Evolutionary conservation across 2,329 filamentous ascomycete species (phyloP).

Genomic region (Tolypocladium capitatum): DNA sequence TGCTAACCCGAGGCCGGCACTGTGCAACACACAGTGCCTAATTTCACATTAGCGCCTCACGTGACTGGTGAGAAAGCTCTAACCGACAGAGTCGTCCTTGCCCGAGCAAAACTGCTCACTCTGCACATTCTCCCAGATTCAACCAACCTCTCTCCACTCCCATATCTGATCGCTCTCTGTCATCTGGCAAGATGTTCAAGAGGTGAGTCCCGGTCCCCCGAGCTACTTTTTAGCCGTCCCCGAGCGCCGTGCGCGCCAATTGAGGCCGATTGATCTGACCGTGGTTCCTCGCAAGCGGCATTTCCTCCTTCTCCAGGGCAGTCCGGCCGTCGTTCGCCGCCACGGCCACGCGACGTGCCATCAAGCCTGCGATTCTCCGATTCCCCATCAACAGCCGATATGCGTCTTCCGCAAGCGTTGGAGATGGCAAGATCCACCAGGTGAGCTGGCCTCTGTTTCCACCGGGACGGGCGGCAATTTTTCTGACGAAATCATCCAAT

Average conservation of each 20-base stretch:
- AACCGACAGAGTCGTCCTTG: conserved; percentile 27
- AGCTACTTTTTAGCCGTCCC: conserved; percentile 15
- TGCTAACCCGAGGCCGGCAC: neutral
- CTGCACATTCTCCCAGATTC: conserved; percentile 35
- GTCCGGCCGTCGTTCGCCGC: conserved; percentile 48
- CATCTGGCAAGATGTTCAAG: conserved; percentile 72
- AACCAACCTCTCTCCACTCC: conserved; percentile 43
- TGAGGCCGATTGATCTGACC: conserved; percentile 35
- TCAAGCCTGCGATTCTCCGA: conserved; percentile 43
- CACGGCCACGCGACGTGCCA: conserved; percentile 41
- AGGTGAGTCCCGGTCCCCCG: conserved; percentile 43
- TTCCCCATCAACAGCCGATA: conserved; percentile 42
- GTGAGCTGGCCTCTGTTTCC: conserved; percentile 24
- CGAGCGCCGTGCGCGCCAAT: conserved; percentile 22
- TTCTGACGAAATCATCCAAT: conserved; percentile 37
- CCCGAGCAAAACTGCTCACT: conserved; percentile 35
- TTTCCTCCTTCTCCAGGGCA: conserved; percentile 51
- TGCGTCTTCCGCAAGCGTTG: conserved; percentile 43
- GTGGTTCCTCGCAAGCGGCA: conserved; percentile 39
- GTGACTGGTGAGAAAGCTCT: conserved; percentile 29
- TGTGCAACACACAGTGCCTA: conserved; percentile 1
- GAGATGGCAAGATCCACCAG: conserved; percentile 58
- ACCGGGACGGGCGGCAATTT: conserved; percentile 1
- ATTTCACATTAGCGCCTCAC: conserved; percentile 21
- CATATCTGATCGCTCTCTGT: conserved; percentile 49